phyloP scores from a whole-genome alignment of 2,329 filamentous ascomycete species.

The Diaporthe batatas region DNA sequence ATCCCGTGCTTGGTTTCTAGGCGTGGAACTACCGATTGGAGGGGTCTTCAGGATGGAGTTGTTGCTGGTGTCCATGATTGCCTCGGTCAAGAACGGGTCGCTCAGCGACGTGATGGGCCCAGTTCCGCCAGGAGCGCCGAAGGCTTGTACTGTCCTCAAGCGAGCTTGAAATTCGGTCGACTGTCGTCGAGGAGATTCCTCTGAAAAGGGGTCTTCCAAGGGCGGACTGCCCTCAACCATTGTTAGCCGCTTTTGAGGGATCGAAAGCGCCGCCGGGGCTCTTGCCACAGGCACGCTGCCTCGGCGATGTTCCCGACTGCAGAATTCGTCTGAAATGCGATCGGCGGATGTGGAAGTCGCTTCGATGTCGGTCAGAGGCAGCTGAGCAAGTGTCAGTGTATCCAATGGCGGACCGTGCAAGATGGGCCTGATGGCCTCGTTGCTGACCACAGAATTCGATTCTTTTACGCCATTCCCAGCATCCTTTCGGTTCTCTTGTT shows the following conservation, averaged over 20 bases:
- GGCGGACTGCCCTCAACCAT: conserved; percentile 46
- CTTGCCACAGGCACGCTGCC: conserved; percentile 50
- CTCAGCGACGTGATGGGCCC: conserved; percentile 1
- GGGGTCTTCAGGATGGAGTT: conserved; percentile 44
- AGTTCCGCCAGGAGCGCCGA: not conserved
- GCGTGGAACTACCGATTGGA: conserved; percentile 45
- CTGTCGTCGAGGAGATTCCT: conserved; percentile 22
- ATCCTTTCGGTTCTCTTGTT: conserved; percentile 13
- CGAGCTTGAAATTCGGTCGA: conserved; percentile 43
- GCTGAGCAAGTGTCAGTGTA: conserved; percentile 12
- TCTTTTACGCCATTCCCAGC: not conserved
- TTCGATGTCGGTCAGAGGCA: conserved; percentile 45
- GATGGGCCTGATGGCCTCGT: conserved; percentile 1
- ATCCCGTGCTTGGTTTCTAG: conserved; percentile 33
- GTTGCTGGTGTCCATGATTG: conserved; percentile 42
- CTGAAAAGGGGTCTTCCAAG: conserved; percentile 45
- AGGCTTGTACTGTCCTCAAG: conserved; percentile 35
- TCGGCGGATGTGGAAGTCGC: not conserved
- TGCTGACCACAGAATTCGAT: not conserved
- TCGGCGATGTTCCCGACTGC: conserved; percentile 53
- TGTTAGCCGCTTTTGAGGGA: conserved; percentile 45
- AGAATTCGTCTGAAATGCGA: conserved; percentile 48
- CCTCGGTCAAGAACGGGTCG: conserved; percentile 53
- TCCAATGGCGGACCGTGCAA: not conserved
- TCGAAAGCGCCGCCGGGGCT: not conserved